These are phyloP conservation scores for Colletotrichum chlorophyti DNA, from an alignment of 2,329 filamentous ascomycete species.

Conservation along the genomic window DNA sequence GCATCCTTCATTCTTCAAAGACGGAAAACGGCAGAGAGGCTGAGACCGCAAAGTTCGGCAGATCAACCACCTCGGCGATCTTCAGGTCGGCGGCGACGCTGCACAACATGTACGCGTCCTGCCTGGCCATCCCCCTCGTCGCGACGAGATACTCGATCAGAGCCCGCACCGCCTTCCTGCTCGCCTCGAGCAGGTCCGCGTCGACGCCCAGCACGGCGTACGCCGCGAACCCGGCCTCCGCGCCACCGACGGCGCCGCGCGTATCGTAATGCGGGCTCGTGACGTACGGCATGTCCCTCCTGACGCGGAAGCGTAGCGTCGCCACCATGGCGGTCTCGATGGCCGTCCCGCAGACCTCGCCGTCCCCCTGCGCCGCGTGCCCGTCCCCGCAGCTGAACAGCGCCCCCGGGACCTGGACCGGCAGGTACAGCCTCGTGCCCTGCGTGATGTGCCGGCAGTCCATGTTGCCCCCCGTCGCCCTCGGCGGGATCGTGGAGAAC, in stretches of 20 bases:
- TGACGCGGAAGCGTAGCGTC: conserved; percentile 53
- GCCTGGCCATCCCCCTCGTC: conserved; percentile 50
- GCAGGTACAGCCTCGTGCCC: conserved; percentile 55
- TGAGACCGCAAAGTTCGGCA: conserved; percentile 59
- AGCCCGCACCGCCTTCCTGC: conserved; percentile 53
- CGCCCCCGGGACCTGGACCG: conserved; percentile 55
- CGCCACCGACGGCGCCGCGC: conserved; percentile 8
- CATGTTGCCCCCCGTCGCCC: conserved; percentile 60
- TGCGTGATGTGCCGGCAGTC: conserved; percentile 57
- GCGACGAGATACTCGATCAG: conserved; percentile 55
- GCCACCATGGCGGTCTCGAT: conserved; percentile 61
- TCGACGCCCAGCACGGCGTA: conserved; percentile 57
- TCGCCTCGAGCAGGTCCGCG: conserved; percentile 53
- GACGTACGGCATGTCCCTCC: conserved; percentile 53
- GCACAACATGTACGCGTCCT: conserved; percentile 59
- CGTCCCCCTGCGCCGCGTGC: conserved; percentile 61
- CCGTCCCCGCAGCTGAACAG: conserved; percentile 62
- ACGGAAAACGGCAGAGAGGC: conserved; percentile 56
- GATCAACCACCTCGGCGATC: conserved; percentile 59
- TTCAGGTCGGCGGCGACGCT: conserved; percentile 57
- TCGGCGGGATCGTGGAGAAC: conserved; percentile 57
- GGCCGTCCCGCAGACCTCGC: conserved; percentile 62
- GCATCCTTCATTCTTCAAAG: conserved; percentile 45
- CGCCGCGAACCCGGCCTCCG: conserved; percentile 33
- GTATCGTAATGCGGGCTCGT: conserved; percentile 56